These are phyloP conservation scores for Chrysanthemum lavandulifolium DNA, from an alignment of 129 eudicot species.

Conservation along the genomic window DNA sequence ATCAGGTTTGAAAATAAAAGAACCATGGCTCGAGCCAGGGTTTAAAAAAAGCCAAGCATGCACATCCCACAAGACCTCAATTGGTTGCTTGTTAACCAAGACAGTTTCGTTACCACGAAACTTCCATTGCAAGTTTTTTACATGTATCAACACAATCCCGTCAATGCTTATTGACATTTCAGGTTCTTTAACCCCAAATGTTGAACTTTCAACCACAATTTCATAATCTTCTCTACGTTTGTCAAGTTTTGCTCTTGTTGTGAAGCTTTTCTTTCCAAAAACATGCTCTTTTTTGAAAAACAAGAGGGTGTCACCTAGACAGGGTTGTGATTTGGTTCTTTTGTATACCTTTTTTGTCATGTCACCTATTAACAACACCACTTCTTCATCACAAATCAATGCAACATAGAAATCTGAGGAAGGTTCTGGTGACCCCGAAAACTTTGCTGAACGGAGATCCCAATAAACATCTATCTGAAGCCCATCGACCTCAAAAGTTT, in stretches of 20 bases:
- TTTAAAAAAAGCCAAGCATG: constrained; percentile 71
- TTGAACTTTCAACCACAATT: constrained; percentile 69
- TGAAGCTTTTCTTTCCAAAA: constrained; percentile 69
- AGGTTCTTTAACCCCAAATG: constrained; percentile 62
- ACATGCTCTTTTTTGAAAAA: constrained; percentile 71
- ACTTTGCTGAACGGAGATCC: constrained; percentile 83
- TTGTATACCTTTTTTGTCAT: constrained; percentile 61
- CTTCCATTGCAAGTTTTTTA: constrained; percentile 85
- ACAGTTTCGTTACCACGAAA: constrained; percentile 85
- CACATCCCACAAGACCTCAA: constrained; percentile 90
- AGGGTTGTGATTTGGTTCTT: constrained; percentile 60
- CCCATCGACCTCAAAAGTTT: constrained; percentile 66
- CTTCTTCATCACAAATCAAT: constrained; percentile 69
- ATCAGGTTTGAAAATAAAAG: constrained; percentile 77
- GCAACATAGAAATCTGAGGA: constrained; percentile 71
- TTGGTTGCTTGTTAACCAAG: constrained; percentile 63
- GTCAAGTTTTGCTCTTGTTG: constrained; percentile 67
- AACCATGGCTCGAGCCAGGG: constrained; percentile 64
- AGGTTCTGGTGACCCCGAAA: constrained; percentile 84
- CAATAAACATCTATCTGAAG: constrained; percentile 68
- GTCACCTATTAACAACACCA: constrained; percentile 78
- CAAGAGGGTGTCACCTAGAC: constrained; percentile 51
- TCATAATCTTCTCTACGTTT: constrained; percentile 56
- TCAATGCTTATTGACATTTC: constrained; percentile 95
- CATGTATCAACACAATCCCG: constrained; percentile 70